phyloP scores from a whole-genome alignment of 2,329 filamentous ascomycete genomes.

The Rhinocladiella similis region DNA sequence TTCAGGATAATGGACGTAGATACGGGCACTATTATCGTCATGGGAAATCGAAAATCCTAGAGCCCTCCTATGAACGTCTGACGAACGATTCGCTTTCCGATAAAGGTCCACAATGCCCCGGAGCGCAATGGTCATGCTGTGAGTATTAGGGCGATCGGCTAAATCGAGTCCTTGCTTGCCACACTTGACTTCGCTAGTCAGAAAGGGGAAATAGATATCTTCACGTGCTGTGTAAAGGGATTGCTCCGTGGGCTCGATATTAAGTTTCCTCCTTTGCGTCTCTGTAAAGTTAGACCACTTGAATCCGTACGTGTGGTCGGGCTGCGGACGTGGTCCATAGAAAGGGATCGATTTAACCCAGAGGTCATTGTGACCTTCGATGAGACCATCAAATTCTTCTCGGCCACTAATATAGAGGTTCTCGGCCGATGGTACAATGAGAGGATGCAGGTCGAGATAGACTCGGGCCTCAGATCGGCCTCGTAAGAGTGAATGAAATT shows the following conservation, averaged over 20 bases:
- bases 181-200: constrained; percentile 51
- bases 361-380: neutral
- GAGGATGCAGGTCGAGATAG: neutral
- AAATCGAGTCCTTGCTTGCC: constrained; percentile 35
- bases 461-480: neutral
- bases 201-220: constrained; percentile 51
- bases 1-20: constrained; percentile 5
- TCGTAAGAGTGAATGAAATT: neutral
- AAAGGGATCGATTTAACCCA: neutral
- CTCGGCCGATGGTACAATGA: neutral
- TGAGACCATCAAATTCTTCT: neutral
- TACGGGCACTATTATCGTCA: neutral
- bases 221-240: neutral
- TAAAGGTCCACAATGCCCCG: constrained; percentile 37
- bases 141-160: constrained; percentile 31
- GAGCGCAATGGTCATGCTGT: constrained; percentile 35
- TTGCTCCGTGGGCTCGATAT: neutral
- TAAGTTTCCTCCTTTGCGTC: neutral
- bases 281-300: neutral
- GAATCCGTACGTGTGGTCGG: neutral
- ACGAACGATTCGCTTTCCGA: constrained; percentile 20
- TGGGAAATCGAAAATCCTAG: constrained; percentile 10
- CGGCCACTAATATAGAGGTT: neutral
- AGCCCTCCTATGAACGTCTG: neutral
- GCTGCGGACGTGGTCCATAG: neutral